Percentiles rank a stretch among this genome's conserved stretches.
These are phyloP conservation scores for Xylariales sp. DNA, from an alignment of 2,329 filamentous ascomycete genomes.

Conservation along the genomic window DNA sequence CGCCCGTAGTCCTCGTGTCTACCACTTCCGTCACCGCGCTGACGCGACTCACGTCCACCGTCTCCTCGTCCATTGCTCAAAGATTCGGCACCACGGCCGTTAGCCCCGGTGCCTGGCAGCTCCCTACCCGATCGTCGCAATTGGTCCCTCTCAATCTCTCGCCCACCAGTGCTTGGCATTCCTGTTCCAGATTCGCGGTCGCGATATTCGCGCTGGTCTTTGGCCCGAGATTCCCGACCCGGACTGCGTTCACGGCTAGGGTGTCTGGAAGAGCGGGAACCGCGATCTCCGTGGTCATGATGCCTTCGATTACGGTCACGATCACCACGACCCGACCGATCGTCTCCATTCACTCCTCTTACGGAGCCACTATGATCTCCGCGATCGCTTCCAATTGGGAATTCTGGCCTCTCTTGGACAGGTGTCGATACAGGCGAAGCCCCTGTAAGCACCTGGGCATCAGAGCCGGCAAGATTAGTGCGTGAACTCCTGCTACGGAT, in stretches of 20 bases:
- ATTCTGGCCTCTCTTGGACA: constrained; percentile 43
- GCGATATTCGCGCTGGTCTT: constrained; percentile 25
- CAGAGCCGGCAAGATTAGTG: constrained; percentile 45
- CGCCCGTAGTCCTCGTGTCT: constrained; percentile 26
- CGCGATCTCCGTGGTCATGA: constrained; percentile 39
- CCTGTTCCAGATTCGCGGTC: constrained; percentile 23
- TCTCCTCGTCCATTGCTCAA: constrained; percentile 11
- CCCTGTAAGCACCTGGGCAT: constrained; percentile 52
- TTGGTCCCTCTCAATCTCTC: constrained; percentile 25
- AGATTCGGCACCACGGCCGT: neutral
- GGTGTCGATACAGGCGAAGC: constrained; percentile 47
- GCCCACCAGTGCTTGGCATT: constrained; percentile 19
- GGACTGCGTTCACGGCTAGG: constrained; percentile 45
- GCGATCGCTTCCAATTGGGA: constrained; percentile 32
- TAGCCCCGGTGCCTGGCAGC: neutral
- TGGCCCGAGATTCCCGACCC: constrained; percentile 40
- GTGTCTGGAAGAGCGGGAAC: constrained; percentile 36
- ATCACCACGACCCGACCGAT: constrained; percentile 28
- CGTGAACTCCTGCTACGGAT: constrained; percentile 33
- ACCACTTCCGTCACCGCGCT: constrained; percentile 8
- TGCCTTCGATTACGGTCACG: constrained; percentile 33
- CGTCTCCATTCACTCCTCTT: constrained; percentile 28
- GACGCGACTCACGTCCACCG: constrained; percentile 24
- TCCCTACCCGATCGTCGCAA: constrained; percentile 20
- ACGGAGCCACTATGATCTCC: constrained; percentile 18